Base-by-base conservation (phyloP, 345 rosid genomes). In the Streptanthus diversifolius region DNA sequence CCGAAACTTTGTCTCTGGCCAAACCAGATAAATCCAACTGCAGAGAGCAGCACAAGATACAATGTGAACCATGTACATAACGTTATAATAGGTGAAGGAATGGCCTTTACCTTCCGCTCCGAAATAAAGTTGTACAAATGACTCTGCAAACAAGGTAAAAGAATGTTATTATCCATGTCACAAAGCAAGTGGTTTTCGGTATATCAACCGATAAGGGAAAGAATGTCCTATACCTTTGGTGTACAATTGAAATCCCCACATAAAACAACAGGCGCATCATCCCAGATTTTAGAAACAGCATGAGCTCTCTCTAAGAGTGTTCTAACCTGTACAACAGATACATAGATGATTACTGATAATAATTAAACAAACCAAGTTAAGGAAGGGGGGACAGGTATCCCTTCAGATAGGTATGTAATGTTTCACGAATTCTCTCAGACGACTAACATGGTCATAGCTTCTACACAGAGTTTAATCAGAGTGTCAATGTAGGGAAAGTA, bases 231-330 rank as follows among this genome's bases (percentile, higher is more conserved):
- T 25, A 89, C 98, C 97, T 88, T 88, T 15, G 97, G 98, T 45
- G 96, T 93, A 73, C 92, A 89, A 74, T 93, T 93, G 76, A 91
- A 89, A 79, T 93, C 98, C 59, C 97, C 97, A 82, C 98, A 91
- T 57, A 93, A 82, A 85, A 93, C 90, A 77, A 91, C 84, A 55
- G 97, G 96, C 15, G 96, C 90, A 87, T 83, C 80, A 74, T 88
- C 81, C 98, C 97, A 93, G 44, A 71, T 66, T 80, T 80, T 83
- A 27, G 98, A 89, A 71, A 88, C 89, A 55, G 85, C 82, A 79
- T 88, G 80, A 60, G 98, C 93, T 82, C 70, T 83, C 53, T 88
- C 93, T 30, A 91, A 75, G 62, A 93, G 91, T 64, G 63, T 82
- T 83, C 97, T 85, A 54, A 91, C 86, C 98, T 93, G 83, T 76